phyloP scores from a whole-genome alignment of 768 basidiomycete genomes.

The Tephrocybe sp. region DNA sequence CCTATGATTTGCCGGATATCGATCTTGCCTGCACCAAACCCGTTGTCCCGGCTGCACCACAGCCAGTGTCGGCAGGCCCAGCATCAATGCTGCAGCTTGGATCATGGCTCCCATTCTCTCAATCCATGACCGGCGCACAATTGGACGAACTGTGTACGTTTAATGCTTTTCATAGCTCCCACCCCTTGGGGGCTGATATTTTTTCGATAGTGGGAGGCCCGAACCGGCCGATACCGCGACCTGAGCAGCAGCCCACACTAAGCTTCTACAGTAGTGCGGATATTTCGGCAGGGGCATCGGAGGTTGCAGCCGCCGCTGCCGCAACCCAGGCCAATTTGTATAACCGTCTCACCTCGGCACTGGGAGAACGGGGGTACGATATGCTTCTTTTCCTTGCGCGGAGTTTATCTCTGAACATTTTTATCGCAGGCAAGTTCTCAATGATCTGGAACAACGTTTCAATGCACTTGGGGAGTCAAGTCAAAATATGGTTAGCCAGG shows the following conservation, averaged over 20 bases:
- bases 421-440: conserved; percentile 67
- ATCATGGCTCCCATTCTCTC: conserved; percentile 54
- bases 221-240: conserved; percentile 52
- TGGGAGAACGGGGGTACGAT: conserved; percentile 64
- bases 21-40: conserved; percentile 45
- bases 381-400: not conserved
- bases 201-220: conserved; percentile 59
- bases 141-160: conserved; percentile 58
- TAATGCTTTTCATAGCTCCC: not conserved
- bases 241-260: conserved; percentile 17
- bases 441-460: conserved; percentile 60
- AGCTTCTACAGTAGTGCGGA: conserved; percentile 5
- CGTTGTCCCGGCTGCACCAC: conserved; percentile 54
- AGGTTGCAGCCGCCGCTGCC: conserved; percentile 20
- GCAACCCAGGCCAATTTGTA: conserved; percentile 41
- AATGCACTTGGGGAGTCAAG: conserved; percentile 67
- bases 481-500: conserved; percentile 66
- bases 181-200: not conserved
- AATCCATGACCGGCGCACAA: conserved; percentile 55
- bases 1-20: conserved; percentile 50
- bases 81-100: conserved; percentile 45
- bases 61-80: conserved; percentile 61
- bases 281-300: conserved; percentile 13
- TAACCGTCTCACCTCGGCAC: conserved; percentile 47
- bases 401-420: not conserved